Evolutionary conservation across 1,284 basidiomycete species (phyloP), one percentile per base, ranked within the genome.

Genomic region (Trichosporon sp.): DNA sequence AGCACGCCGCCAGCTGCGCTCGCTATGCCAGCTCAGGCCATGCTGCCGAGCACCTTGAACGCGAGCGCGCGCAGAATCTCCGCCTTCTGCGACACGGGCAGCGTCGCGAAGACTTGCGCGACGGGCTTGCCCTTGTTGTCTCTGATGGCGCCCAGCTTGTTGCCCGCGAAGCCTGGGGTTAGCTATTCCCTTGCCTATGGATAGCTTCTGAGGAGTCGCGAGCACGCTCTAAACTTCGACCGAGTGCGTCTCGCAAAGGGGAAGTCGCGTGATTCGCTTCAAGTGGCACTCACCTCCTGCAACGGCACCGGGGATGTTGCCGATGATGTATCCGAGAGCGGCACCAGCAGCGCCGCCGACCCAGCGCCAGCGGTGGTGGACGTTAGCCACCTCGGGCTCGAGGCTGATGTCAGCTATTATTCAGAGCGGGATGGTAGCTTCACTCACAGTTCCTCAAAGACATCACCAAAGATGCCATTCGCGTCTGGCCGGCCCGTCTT

Each of bases 81-180:
- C 46, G 95, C 93, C 80, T 93, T 95, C 86, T 96, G 92, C 67
- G 86, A 86, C 1, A 89, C 88, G 16, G 90, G 91, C 12, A 98
- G 87, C 35, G 91, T 87, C 65, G 87, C 85, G 83, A 99, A 99
- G n/a, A 98, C 96, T 19, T 91, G 87, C 10, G 92, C 93, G 26
- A 97, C 94, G 73, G 90, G 91, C 87, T 93, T 94, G n/a, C 86
- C 94, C 85, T 96, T 96, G 1, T 94, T 94, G 78, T 97, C 94
- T 68, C 94, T 87, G 68, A 97, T 87, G 1, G 93, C 92, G 64
- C 94, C 94, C 46, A 96, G 84, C 16, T 91, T 87, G 78, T 94
- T 94, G 0, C 94, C 94, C 0, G 92, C 92, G 76, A 91, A 89
- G 1, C 90, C 92, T 74, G 90, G 79, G 38, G 70, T 63, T 11